Percentiles rank a stretch among this genome's conserved stretches.
Conservation (phyloP, 2,329 filamentous ascomycete species). For the Talaromyces sp. region DNA sequence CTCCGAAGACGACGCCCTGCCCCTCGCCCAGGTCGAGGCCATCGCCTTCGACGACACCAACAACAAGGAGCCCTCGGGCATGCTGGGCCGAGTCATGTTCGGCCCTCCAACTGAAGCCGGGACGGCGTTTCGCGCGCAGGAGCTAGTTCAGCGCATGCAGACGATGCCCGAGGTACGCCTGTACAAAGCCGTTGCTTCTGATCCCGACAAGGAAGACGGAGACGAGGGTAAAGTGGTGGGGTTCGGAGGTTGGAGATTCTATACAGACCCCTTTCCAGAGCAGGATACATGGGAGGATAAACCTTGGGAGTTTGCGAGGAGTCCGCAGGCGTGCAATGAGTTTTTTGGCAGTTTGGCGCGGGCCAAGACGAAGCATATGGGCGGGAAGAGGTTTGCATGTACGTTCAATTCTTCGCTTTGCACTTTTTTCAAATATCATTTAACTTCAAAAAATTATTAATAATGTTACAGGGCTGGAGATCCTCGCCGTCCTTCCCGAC, state of each 20-base stretch:
- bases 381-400: conserved; percentile 10
- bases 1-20: conserved; percentile 1
- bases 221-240: conserved; percentile 1
- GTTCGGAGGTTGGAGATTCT: conserved; percentile 5
- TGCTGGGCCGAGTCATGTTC: conserved; percentile 4
- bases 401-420: neutral
- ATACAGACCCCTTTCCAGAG: neutral
- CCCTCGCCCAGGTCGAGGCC: conserved; percentile 4
- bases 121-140: neutral
- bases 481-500: conserved; percentile 2
- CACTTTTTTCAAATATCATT: neutral
- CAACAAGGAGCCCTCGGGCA: neutral
- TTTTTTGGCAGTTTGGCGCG: conserved; percentile 5
- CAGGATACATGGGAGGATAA: conserved; percentile 9
- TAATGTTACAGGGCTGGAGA: neutral
- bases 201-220: neutral
- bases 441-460: neutral
- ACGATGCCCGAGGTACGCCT: neutral
- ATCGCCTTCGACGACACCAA: conserved; percentile 2
- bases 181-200: conserved; percentile 4
- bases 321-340: conserved; percentile 9
- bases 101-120: conserved; percentile 3
- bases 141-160: neutral
- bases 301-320: neutral
- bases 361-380: conserved; percentile 2